Percentiles rank a stretch among this genome's conserved stretches.
phyloP scores from a whole-genome alignment of 768 basidiomycete species.

The Cystofilobasidium ferigula region DNA sequence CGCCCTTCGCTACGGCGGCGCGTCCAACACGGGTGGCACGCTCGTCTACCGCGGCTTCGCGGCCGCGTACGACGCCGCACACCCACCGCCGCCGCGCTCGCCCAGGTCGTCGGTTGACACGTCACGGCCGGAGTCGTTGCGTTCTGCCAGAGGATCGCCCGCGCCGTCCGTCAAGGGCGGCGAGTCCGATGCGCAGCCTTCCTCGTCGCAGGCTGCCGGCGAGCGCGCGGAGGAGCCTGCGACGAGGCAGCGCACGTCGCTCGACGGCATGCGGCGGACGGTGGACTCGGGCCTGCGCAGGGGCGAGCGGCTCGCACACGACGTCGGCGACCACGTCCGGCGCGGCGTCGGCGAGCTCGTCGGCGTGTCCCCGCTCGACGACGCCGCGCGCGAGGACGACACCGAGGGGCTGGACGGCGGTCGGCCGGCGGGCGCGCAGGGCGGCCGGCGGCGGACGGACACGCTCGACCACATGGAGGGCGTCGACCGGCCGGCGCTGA shows the following conservation, averaged over 20 bases:
- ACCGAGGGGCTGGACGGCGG: background rate
- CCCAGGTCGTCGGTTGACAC: background rate
- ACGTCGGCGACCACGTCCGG: conserved; percentile 5
- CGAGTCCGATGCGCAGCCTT: background rate
- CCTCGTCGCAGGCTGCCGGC: no score
- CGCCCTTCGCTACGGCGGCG: conserved; percentile 16
- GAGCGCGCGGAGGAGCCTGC: background rate
- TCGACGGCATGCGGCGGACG: conserved; percentile 3
- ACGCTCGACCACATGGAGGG: conserved; percentile 1
- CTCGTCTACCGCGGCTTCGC: conserved; percentile 24
- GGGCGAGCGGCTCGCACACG: conserved; percentile 5
- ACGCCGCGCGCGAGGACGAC: no score
- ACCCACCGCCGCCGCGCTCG: conserved; percentile 6
- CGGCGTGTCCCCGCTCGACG: background rate
- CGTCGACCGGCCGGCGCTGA: conserved; percentile 8
- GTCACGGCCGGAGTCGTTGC: background rate
- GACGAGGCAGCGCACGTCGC: background rate
- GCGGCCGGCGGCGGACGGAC: background rate
- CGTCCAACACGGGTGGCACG: conserved; percentile 18
- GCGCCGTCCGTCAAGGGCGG: background rate
- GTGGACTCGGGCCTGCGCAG: background rate
- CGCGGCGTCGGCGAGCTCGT: conserved; percentile 1
- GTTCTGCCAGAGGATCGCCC: background rate
- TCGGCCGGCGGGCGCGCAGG: background rate
- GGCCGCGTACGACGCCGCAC: conserved; percentile 1